Base-by-base conservation (phyloP, 805 yeast species). In the Saccharomycopsis schoenii region DNA sequence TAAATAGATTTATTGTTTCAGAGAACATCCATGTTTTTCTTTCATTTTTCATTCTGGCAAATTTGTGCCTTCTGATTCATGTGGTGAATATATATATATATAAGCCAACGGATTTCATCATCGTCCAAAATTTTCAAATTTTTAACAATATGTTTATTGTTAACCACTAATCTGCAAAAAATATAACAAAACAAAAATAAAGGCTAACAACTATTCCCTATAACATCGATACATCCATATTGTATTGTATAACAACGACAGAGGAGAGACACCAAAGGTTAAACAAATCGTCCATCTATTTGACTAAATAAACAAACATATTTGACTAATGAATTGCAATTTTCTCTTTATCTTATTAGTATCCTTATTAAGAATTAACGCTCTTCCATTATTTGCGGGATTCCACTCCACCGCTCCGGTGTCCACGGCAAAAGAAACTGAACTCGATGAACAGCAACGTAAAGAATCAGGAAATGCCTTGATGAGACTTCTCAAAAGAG, bases 401-500 rank as follows among this genome's bases (percentile, higher is more conserved):
- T 47, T 47, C 14, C n/a, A 24, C 10, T 47, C 52, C 4, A 4
- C 15, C 14, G 52, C 21, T 47, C 52, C 52, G 8, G n/a, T 47
- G 34, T 21, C 34, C 25, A 12, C 29, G n/a, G 34, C 5, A 11
- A 15, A 47, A 24, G 34, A 47, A 47, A 47, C 34, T 8, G 52
- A 21, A 21, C 34, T 29, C 34, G 34, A 47, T 19, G 52, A 15
- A 2, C 15, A 21, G 34, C 24, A 47, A 21, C 17, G 21, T 5
- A 47, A 47, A 47, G 15, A 47, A 24, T 25, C 52, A 47, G 52
- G 15, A 11, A 47, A 47, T 47, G 52, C 34, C 4, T 47, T 58
- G 42, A 29, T 14, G 10, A 36, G 34, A 58, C 50, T 59, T 1
- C 12, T 56, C 25, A 59, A 59, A 34, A 55, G 58, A 55, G 37